Base-by-base conservation (phyloP, 495 filamentous ascomycete species). In the Tuber melanosporum region DNA sequence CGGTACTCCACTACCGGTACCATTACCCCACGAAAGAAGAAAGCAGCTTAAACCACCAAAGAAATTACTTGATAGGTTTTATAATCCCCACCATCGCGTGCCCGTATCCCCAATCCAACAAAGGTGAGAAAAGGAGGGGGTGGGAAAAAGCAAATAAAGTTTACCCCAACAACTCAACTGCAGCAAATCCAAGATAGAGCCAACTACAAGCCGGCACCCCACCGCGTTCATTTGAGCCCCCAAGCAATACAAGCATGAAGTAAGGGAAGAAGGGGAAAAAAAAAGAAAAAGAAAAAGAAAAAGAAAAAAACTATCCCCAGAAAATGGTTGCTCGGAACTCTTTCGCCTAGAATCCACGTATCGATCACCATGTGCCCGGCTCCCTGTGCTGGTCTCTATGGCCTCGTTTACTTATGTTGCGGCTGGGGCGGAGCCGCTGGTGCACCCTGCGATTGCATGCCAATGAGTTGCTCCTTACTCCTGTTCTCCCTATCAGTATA, bases 381-480 rank as follows among this genome's bases (percentile, higher is more conserved):
- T 42, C 20, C 43, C 8, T 20, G 46, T 32, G 19, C 6, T 57
- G 42, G 45, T 36, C 15, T 7, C 41, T 62, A 41, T 62, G 52
- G n/a, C 36, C 32, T 46, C 32, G 10, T 45, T 39, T 78, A 78
- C 52, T 78, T 78, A 70, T 66, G 73, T 41, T 78, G 76, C 43
- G 41, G 73, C 47, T 77, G 74, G 12, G 57, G n/a, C 12, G 10
- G 39, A 19, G 5, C 42, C 74, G 15, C 32, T 42, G 45, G 49
- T 14, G 71, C 49, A 17, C 62, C 49, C 62, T 80, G 76, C 47
- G 78, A 71, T 47, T 72, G 57, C 77, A 81, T 81, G 32, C 62
- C 42, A 32, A 72, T 43, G 32, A 81, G 77, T 47, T 81, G 77
- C n/a, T 79, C 74, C 43, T 74, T 73, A 46, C 42, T 79, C 72